These are phyloP conservation scores for Stachybotrys echinatus DNA, from an alignment of 2,329 filamentous ascomycete species.

Conservation along the genomic window DNA sequence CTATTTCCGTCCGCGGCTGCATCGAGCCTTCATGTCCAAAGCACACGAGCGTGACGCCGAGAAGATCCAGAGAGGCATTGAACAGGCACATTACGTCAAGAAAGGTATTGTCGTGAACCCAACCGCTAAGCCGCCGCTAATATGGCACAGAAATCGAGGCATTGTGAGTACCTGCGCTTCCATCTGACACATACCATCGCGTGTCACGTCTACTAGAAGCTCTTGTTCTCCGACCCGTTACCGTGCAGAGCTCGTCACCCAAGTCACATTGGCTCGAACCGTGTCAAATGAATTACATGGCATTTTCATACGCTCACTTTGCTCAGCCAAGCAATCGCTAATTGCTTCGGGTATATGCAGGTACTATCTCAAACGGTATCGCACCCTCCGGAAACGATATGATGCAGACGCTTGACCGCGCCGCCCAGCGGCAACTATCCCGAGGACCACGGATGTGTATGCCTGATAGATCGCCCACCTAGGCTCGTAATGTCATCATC, in stretches of 20 bases:
- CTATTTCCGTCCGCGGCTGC: conserved; percentile 77
- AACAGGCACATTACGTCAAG: conserved; percentile 79
- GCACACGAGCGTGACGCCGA: conserved; percentile 64
- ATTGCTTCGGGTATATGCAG: conserved; percentile 37
- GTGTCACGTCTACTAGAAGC: too few relatives aligned
- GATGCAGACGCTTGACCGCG: conserved; percentile 32
- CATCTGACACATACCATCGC: too few relatives aligned
- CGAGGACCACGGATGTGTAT: background rate
- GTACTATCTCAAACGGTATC: conserved; percentile 89
- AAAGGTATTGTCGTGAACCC: conserved; percentile 64
- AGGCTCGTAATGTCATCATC: too few relatives aligned
- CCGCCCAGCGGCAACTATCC: background rate
- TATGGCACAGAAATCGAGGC: conserved; percentile 72
- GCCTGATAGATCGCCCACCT: background rate
- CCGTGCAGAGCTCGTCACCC: too few relatives aligned
- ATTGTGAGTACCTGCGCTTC: conserved; percentile 55
- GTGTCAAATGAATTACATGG: background rate
- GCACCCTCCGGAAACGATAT: conserved; percentile 78
- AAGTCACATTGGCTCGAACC: too few relatives aligned
- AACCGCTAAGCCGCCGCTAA: conserved; percentile 1
- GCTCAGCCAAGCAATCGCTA: background rate
- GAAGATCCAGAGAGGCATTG: conserved; percentile 70
- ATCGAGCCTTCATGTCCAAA: conserved; percentile 80
- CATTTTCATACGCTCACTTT: background rate
- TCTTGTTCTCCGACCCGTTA: too few relatives aligned